Conservation (phyloP, 2,329 filamentous ascomycete species). For the Bretziella fagacearum region DNA sequence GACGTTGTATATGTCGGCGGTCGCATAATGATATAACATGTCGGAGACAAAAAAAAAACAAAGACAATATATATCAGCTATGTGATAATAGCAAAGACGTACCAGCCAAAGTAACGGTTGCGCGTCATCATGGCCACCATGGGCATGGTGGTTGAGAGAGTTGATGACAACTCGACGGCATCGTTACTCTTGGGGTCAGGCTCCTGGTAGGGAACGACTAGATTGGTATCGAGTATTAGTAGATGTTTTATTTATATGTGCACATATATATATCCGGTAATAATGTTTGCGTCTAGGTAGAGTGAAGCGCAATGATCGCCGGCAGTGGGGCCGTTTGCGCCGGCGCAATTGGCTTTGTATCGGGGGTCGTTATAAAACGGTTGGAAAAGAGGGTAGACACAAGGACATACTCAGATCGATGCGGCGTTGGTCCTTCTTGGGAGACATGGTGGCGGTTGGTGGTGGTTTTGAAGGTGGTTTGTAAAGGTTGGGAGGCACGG, state of each 20-base stretch:
- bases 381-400: no score
- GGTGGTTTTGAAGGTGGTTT: not conserved
- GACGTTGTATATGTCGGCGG: not conserved
- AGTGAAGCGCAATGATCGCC: no score
- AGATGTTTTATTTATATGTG: no score
- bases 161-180: constrained; percentile 54
- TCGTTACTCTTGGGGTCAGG: constrained; percentile 45
- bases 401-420: constrained; percentile 47
- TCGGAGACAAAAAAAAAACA: no score
- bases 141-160: constrained; percentile 59
- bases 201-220: constrained; percentile 79
- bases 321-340: not conserved
- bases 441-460: constrained; percentile 33
- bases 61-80: no score
- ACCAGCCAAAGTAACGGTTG: constrained; percentile 64
- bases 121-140: constrained; percentile 94
- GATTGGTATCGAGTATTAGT: no score
- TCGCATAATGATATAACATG: no score
- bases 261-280: no score
- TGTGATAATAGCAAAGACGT: no score
- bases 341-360: not conserved
- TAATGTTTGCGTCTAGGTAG: no score
- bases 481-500: not conserved
- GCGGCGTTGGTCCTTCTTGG: constrained; percentile 61
- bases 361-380: no score